Base-by-base conservation (phyloP, 306 rosid species). In the Adenanthera pavonina region DNA sequence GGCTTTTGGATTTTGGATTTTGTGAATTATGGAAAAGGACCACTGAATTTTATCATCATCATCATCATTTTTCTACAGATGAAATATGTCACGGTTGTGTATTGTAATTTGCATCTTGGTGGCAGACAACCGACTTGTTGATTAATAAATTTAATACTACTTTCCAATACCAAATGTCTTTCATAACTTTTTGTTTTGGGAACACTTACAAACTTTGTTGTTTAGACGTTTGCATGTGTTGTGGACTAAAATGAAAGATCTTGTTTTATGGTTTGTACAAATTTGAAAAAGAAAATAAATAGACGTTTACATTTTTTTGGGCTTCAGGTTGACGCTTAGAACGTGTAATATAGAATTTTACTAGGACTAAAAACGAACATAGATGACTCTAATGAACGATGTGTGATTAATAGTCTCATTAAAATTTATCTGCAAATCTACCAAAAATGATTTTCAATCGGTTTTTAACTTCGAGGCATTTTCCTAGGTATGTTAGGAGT, bases 121-220 rank as follows among this genome's bases (percentile, higher is more conserved):
- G 82, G 82, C 68, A 69, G 76, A 75, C 74, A 76, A 72, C 78
- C 33, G 59, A 75, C 40, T 71, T 75, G 51, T 78, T 82, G 73
- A 53, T 51, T 81, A 79, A 82, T 87, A 56, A 70, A 81, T n/a
- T 19, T 76, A 16, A 3, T 54, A 33, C n/a, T 64, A 74, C 35
- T 78, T 75, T 4, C 48, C 69, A 65, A 60, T 48, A 47, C 74
- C 33, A 14, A 68, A 64, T 65, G 73, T 59, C n/a, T n/a, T n/a
- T n/a, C n/a, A n/a, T n/a, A n/a, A n/a, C n/a, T n/a, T n/a, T n/a
- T n/a, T n/a, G n/a, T n/a, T n/a, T n/a, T n/a, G n/a, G n/a, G n/a
- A n/a, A n/a, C n/a, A n/a, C n/a, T n/a, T n/a, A n/a, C n/a, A n/a
- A n/a, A n/a, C n/a, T 75, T n/a, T 60, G 75, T 69, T 69, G 44